Base-by-base conservation (phyloP, 2,329 filamentous ascomycete genomes). In the Pseudogymnoascus sp. region DNA sequence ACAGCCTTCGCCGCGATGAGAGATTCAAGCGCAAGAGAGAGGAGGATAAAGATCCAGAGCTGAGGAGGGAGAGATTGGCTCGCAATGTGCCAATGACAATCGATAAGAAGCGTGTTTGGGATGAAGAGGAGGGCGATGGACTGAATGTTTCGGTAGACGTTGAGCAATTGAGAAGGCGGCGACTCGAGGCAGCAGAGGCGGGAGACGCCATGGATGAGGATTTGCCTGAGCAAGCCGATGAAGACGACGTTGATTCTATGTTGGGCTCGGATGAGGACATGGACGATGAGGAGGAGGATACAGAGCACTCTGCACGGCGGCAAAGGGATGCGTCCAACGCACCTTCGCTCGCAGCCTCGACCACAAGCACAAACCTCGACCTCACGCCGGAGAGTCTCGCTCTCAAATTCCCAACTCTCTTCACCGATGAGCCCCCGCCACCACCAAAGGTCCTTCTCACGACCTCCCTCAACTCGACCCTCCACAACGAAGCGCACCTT, bases 91-190 rank as follows among this genome's bases (percentile, higher is more conserved):
- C 94, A 0, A 74, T 84, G 60, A 96, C 91, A 0, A 81, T 96
- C 62, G 92, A 97, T 69, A 84, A 86, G 69, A 96, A 96, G 79
- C 85, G 94, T 72, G 86, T 90, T 33, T 97, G 91, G 90, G 92
- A 97, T 69, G 86, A 92, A 59, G 83, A 84, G 58, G 86, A 86
- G 57, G 81, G 82, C 57, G 83, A 87, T 66, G 80, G 76, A 57
- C 76, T 85, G 5, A 81, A 79, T 64, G 69, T 69, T 58, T 72
- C 70, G 57, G 82, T 86, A 33, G 82, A 87, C 64, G 74, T 87
- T 60, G 81, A 84, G 66, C 78, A 82, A 69, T 71, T 85, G 67
- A 86, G 84, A 75, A 78, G 79, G 66, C 74, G 80, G 69, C 79
- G 80, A 61, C 75, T 86, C 61, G 79, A 82, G 64, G 72, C 75